Conservation (phyloP, 2,329 filamentous ascomycete species). For the Ramularia collo-cygni region DNA sequence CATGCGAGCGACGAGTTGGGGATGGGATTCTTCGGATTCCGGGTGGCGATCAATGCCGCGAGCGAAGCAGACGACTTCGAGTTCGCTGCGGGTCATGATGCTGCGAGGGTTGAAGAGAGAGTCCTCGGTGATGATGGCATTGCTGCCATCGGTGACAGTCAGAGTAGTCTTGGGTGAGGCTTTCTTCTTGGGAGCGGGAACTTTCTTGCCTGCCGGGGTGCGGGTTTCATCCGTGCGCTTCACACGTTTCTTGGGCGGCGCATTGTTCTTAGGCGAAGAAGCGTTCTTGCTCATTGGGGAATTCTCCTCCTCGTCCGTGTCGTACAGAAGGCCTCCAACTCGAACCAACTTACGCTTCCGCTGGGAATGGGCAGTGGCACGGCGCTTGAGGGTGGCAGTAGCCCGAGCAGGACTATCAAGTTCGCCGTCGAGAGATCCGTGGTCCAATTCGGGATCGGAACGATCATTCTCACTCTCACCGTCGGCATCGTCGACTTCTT, state of each 20-base stretch:
- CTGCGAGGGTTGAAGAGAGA: conserved; percentile 24
- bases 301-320: too few species aligned
- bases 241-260: conserved; percentile 5
- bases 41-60: conserved; percentile 18
- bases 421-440: too few species aligned
- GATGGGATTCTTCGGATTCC: conserved; percentile 18
- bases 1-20: conserved; percentile 25
- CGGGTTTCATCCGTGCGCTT: not conserved
- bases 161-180: conserved; percentile 1
- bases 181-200: not conserved
- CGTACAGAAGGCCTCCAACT: too few species aligned
- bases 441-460: too few species aligned
- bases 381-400: too few species aligned
- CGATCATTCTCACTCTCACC: conserved; percentile 4
- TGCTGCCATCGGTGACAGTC: too few species aligned
- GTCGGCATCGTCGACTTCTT: conserved; percentile 5
- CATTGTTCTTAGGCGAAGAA: not conserved
- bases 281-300: not conserved
- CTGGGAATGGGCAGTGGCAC: too few species aligned
- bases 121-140: conserved; percentile 14
- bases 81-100: conserved; percentile 20
- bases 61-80: conserved; percentile 20
- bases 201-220: not conserved
- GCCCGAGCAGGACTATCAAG: too few species aligned
- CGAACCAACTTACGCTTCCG: too few species aligned